Conservation (phyloP, 1,139 yeast species). For the Sugiyamaella xylanicola region DNA sequence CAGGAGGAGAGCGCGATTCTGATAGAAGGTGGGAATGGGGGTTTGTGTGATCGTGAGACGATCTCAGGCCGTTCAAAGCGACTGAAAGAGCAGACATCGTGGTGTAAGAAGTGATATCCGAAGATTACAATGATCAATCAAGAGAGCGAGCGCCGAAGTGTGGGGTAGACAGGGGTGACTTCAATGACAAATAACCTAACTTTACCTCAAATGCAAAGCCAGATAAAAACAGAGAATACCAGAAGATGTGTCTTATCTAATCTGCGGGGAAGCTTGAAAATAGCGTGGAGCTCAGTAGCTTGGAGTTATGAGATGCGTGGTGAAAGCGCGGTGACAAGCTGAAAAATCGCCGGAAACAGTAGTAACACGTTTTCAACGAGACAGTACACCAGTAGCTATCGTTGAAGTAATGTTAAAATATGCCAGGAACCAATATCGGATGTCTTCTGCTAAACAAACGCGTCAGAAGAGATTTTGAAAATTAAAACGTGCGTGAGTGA, state of each 20-base stretch:
- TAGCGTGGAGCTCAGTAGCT: too few species aligned
- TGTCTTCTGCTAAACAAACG: not conserved
- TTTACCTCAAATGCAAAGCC: too few species aligned
- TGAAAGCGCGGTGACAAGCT: not conserved
- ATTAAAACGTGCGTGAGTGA: not conserved
- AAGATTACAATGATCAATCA: not conserved
- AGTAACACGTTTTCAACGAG: too few species aligned
- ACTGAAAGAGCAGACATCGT: conserved; percentile 18
- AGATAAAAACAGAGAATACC: too few species aligned
- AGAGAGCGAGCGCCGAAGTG: not conserved
- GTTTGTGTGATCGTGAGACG: conserved; percentile 10
- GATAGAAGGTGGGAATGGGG: conserved; percentile 1
- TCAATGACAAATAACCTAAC: too few species aligned
- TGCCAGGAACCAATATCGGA: not conserved
- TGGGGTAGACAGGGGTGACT: not conserved
- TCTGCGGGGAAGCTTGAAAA: too few species aligned
- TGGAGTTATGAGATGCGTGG: too few species aligned
- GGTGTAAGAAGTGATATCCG: not conserved
- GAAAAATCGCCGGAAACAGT: too few species aligned
- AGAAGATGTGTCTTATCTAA: too few species aligned
- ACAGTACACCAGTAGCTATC: not conserved
- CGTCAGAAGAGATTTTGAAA: not conserved
- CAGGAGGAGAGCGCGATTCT: not conserved
- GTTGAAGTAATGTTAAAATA: too few species aligned
- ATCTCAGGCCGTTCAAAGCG: conserved; percentile 15